phyloP scores from a whole-genome alignment of 139 green algal genomes.

The Chlamydomonas schloesseri region DNA sequence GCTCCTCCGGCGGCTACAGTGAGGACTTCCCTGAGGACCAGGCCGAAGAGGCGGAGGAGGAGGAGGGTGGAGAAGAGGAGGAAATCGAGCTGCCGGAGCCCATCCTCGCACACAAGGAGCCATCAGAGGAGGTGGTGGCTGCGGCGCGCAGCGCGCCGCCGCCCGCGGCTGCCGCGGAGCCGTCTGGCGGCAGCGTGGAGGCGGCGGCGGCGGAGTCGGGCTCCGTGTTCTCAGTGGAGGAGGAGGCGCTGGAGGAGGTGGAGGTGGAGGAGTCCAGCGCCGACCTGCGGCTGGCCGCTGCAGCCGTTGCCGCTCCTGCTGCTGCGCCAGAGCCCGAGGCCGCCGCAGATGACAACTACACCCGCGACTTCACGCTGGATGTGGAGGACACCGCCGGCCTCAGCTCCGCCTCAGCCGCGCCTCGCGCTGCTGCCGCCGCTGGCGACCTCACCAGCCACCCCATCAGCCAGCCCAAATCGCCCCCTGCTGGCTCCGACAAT shows the following conservation, averaged over 20 bases:
- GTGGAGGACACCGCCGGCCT: neutral
- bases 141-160: neutral
- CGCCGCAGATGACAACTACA: neutral
- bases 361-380: slow-evolving; percentile 3
- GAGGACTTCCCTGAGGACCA: slow-evolving; percentile 4
- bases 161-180: neutral
- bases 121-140: neutral
- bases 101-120: too few relatives aligned
- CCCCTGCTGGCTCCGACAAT: neutral
- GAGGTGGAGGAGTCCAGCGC: neutral
- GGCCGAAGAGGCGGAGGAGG: neutral
- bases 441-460: slow-evolving; percentile 6
- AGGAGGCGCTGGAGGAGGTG: neutral
- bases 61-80: neutral
- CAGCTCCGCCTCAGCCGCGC: too few relatives aligned
- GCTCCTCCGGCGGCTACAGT: neutral
- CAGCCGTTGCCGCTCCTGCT: neutral
- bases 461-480: slow-evolving; percentile 27
- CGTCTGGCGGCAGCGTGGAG: neutral
- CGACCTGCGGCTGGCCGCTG: neutral
- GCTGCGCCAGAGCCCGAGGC: neutral
- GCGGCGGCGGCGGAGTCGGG: neutral
- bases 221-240: slow-evolving; percentile 25
- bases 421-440: neutral
- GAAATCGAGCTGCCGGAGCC: too few relatives aligned